Evolutionary conservation across 805 yeast species (phyloP).

Genomic region (Priceomyces medius): DNA sequence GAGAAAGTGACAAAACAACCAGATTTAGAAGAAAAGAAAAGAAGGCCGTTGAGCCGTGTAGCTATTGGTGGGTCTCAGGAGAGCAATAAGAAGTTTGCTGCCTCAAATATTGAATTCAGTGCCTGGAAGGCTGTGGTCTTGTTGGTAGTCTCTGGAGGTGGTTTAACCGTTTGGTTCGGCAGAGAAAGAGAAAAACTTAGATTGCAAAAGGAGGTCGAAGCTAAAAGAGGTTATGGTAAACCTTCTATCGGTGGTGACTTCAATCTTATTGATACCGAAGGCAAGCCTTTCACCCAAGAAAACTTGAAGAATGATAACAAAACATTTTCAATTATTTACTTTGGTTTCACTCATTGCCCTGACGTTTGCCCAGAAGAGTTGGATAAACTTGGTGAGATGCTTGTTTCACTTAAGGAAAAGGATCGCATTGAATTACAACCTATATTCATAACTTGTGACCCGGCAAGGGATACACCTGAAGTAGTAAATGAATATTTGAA

Average conservation of each 20-base stretch:
- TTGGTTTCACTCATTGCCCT: slow-evolving; percentile 97
- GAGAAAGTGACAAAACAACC: neutral
- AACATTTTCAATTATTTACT: slow-evolving; percentile 81
- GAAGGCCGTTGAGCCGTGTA: slow-evolving; percentile 74
- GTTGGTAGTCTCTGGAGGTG: slow-evolving; percentile 68
- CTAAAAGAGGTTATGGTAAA: slow-evolving; percentile 84
- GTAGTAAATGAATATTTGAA: slow-evolving; percentile 76
- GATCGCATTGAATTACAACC: slow-evolving; percentile 69
- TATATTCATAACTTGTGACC: slow-evolving; percentile 93
- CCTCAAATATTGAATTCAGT: slow-evolving; percentile 62
- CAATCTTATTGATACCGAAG: slow-evolving; percentile 65
- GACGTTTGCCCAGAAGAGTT: slow-evolving; percentile 98
- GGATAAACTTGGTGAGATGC: slow-evolving; percentile 80
- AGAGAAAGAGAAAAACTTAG: slow-evolving; percentile 74
- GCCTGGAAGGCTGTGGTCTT: slow-evolving; percentile 81
- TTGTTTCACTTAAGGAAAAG: slow-evolving; percentile 57
- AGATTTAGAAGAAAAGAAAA: slow-evolving; percentile 11
- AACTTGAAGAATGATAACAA: slow-evolving; percentile 59
- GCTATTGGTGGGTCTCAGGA: slow-evolving; percentile 64
- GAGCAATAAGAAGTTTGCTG: slow-evolving; percentile 33
- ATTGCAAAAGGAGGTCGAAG: slow-evolving; percentile 75
- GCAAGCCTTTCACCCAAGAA: slow-evolving; percentile 71
- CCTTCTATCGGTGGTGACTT: slow-evolving; percentile 94
- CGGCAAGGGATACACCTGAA: slow-evolving; percentile 89
- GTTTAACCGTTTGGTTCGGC: slow-evolving; percentile 66